Conservation (phyloP, 345 rosid genomes). For the Eucalyptus globulus region DNA sequence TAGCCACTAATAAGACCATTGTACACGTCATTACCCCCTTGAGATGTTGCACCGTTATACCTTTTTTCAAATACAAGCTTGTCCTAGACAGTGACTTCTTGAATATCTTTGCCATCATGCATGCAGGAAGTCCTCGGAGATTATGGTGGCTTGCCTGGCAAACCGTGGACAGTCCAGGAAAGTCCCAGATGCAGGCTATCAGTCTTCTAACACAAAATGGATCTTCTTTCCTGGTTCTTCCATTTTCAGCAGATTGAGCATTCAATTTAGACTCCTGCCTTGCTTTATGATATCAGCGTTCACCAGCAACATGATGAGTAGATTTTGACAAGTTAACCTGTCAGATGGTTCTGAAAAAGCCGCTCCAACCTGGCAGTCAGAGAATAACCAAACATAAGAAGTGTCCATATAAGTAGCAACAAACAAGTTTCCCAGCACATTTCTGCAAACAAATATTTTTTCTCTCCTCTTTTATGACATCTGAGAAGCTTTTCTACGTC, state of each 20-base stretch:
- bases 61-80: not conserved
- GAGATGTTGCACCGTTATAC: not conserved
- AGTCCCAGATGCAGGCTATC: not conserved
- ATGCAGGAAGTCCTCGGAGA: not conserved
- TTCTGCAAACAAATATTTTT: not conserved
- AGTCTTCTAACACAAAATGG: not conserved
- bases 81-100: not conserved
- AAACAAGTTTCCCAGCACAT: not conserved
- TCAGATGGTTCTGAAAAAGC: not conserved
- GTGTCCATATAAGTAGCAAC: not conserved
- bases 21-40: not conserved
- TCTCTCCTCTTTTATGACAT: not conserved
- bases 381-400: not conserved
- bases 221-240: not conserved
- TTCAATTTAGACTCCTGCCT: not conserved
- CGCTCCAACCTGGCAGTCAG: not conserved
- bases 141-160: not conserved
- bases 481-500: not conserved
- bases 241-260: not conserved
- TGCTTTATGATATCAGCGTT: not conserved
- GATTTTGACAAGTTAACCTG: not conserved
- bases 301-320: not conserved
- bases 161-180: not conserved
- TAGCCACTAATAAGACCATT: not conserved
- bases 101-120: not conserved